Conservation (phyloP, 192 early-diverging fungal genomes). For the Umbelopsis sp. region DNA sequence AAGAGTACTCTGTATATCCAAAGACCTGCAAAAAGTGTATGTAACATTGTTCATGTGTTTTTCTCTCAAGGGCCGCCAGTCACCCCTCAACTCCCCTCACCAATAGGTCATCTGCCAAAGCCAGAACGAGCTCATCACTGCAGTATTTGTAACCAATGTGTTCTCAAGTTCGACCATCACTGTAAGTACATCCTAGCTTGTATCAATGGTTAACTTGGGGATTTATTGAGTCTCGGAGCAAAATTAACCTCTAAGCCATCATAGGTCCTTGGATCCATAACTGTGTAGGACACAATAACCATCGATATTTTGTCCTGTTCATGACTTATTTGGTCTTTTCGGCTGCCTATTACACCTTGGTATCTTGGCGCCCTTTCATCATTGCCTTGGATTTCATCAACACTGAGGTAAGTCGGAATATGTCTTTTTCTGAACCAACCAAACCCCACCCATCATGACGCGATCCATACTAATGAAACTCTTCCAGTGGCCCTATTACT, state of each 20-base stretch:
- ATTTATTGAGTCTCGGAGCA: background rate
- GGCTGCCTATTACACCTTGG: slow-evolving; percentile 49
- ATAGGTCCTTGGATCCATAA: slow-evolving; percentile 79
- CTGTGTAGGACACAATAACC: slow-evolving; percentile 77
- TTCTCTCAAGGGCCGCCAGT: no score
- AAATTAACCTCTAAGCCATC: background rate
- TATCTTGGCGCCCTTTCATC: slow-evolving; percentile 51
- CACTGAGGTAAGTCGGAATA: slow-evolving; percentile 33
- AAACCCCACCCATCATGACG: background rate
- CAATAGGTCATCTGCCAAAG: slow-evolving; percentile 61
- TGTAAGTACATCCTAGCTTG: slow-evolving; percentile 24
- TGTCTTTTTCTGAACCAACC: background rate
- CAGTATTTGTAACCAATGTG: slow-evolving; percentile 71
- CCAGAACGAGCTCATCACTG: slow-evolving; percentile 84
- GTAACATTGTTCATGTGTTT: no score
- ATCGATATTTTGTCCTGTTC: slow-evolving; percentile 76
- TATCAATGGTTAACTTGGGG: background rate
- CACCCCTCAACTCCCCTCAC: background rate
- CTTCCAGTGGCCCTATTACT: slow-evolving; percentile 55
- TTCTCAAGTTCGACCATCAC: slow-evolving; percentile 78
- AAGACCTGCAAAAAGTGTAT: slow-evolving; percentile 44
- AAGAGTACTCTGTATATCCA: slow-evolving; percentile 44
- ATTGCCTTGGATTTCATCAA: slow-evolving; percentile 43
- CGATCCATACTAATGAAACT: background rate
- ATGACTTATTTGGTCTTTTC: slow-evolving; percentile 55